Base-by-base conservation (phyloP, 345 rosid genomes). In the Pseudoturritis turrita region DNA sequence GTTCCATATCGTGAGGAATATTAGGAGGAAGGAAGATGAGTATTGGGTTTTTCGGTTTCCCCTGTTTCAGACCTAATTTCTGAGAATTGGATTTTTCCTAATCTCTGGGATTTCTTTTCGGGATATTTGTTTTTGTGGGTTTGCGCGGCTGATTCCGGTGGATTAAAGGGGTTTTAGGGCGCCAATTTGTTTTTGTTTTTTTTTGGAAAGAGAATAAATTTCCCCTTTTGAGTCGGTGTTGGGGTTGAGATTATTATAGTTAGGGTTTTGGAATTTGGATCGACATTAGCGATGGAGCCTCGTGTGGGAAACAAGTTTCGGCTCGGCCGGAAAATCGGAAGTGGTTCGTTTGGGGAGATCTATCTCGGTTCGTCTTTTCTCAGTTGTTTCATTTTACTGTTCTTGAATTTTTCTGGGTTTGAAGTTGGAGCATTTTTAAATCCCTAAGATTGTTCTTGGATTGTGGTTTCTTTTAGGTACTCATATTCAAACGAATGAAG, bases 301-400 rank as follows among this genome's bases (percentile, higher is more conserved):
- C 96, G 89, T 49, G 91, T 94, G 17, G 98, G 93, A 44, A 94
- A 89, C 76, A 94, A 87, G 82, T 94, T 84, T 71, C 89, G 93
- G 5, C 88, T 94, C 3, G 97, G 97, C 37, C 83, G 96, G 50
- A 94, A 91, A 87, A 94, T 94, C 81, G 98, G 98, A 21, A 88
- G 97, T 74, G 98, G 98, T 35, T 94, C 98, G 0, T 94, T 94
- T 71, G 98, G 98, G 25, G 97, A 94, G 90, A 91, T 94, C 88
- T 87, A 88, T 83, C 96, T 88, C 19, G 99, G 99, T 91, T 73
- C 31, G 90, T 78, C 14, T 12, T 59, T 22, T 22, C 10, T 13
- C 21, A 31, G 10, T 53, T 73, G 17, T 15, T 29, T 66, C 10
- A 3, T 39, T 63, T 43, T 26, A 9, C 50, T 37, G 12, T 41